phyloP scores from a whole-genome alignment of 371 early-diverging fungal species.

The Lichtheimia ramosa region DNA sequence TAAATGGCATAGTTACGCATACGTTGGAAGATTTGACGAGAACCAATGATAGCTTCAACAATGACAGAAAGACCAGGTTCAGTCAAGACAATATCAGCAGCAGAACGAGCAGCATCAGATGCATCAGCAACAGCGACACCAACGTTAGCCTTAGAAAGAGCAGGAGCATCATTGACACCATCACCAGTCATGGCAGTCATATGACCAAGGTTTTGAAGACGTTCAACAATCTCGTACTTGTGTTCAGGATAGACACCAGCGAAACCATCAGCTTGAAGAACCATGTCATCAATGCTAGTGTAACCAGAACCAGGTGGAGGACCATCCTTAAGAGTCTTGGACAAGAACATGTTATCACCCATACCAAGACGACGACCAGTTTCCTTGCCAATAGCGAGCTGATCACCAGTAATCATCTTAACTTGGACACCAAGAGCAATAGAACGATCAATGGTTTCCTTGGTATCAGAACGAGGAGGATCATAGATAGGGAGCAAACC shows the following conservation, averaged over 20 bases:
- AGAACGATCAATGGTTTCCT: slow-evolving; percentile 79
- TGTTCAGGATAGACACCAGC: slow-evolving; percentile 89
- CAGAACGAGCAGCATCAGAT: slow-evolving; percentile 69
- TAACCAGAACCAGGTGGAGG: slow-evolving; percentile 66
- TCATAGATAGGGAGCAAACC: slow-evolving; percentile 80
- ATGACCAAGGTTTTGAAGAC: slow-evolving; percentile 74
- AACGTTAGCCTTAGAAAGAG: slow-evolving; percentile 79
- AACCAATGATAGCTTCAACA: slow-evolving; percentile 56
- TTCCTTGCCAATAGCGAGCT: slow-evolving; percentile 83
- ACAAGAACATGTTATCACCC: slow-evolving; percentile 67
- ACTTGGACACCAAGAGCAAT: slow-evolving; percentile 83
- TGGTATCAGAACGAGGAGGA: slow-evolving; percentile 80
- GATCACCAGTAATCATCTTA: slow-evolving; percentile 93
- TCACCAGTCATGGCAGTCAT: slow-evolving; percentile 91
- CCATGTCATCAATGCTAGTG: slow-evolving; percentile 71
- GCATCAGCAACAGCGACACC: slow-evolving; percentile 79
- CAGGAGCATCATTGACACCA: slow-evolving; percentile 94
- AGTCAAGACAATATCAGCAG: slow-evolving; percentile 70
- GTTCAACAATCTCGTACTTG: slow-evolving; percentile 87
- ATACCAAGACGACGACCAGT: slow-evolving; percentile 70
- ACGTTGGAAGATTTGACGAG: slow-evolving; percentile 66
- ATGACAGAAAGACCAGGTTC: slow-evolving; percentile 71
- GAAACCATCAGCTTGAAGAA: slow-evolving; percentile 77
- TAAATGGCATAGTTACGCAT: slow-evolving; percentile 55
- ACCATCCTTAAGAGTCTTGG: slow-evolving; percentile 69